These are phyloP conservation scores for Macrolepiota dolichaula DNA, from an alignment of 768 basidiomycete genomes.

Conservation along the genomic window DNA sequence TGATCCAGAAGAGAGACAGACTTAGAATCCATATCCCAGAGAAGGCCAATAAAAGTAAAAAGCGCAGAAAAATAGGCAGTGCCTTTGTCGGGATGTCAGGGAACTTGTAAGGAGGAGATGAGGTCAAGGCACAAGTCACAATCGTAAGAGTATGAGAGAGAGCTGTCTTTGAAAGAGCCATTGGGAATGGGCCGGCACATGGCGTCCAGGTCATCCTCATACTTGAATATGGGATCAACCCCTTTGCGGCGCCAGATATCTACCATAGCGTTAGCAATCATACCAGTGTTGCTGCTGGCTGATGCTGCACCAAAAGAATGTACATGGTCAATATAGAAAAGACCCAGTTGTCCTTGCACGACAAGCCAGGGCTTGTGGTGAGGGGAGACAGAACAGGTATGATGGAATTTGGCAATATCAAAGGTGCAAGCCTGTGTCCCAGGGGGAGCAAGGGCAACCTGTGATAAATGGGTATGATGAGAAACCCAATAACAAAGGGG, in stretches of 20 bases:
- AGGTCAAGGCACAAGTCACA: too few relatives aligned
- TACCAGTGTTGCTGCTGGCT: not conserved
- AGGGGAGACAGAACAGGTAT: conserved; percentile 24
- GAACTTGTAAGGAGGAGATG: too few relatives aligned
- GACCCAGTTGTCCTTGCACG: conserved; percentile 7
- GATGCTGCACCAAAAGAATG: not conserved
- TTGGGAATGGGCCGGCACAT: too few relatives aligned
- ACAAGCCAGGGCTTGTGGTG: conserved; percentile 27
- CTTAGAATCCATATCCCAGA: not conserved
- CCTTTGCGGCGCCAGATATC: not conserved
- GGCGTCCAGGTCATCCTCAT: not conserved
- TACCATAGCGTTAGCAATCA: not conserved
- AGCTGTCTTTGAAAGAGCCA: too few relatives aligned
- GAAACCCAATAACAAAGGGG: too few relatives aligned
- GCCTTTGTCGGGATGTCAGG: too few relatives aligned
- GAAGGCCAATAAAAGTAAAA: not conserved
- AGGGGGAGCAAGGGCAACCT: not conserved
- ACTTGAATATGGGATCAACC: not conserved
- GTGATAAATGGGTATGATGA: not conserved
- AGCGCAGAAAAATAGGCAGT: too few relatives aligned
- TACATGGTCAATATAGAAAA: conserved; percentile 16
- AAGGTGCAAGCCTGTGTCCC: conserved; percentile 24
- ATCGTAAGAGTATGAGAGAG: too few relatives aligned
- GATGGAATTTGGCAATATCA: conserved; percentile 29
- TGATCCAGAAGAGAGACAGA: not conserved